Percentiles rank a stretch among this genome's conserved stretches.
Conservation (phyloP, 2,329 filamentous ascomycete species). For the Bertia moriformis region DNA sequence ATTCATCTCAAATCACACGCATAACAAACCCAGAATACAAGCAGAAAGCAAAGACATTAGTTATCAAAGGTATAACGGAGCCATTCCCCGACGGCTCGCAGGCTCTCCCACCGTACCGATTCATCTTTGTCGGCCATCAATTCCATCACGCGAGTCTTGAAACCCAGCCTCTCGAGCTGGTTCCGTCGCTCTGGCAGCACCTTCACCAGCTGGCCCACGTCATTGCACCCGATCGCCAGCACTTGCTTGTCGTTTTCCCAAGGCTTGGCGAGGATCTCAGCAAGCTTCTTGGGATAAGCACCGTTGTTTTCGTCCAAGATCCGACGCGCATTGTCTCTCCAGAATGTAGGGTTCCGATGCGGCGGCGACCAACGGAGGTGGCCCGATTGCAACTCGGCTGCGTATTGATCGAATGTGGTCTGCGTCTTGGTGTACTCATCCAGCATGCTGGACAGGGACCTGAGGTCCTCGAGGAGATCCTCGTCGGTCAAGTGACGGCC, state of each 20-base stretch:
- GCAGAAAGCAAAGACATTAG: no score
- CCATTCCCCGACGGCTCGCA: slow-evolving; percentile 63
- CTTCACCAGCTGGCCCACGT: slow-evolving; percentile 57
- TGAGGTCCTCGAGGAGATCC: slow-evolving; percentile 21
- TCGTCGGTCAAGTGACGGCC: slow-evolving; percentile 10
- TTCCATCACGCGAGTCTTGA: slow-evolving; percentile 59
- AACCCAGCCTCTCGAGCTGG: slow-evolving; percentile 49
- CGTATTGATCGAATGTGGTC: slow-evolving; percentile 24
- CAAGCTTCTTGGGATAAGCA: slow-evolving; percentile 49
- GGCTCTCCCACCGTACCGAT: slow-evolving; percentile 57
- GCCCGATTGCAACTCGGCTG: slow-evolving; percentile 52
- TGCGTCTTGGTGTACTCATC: slow-evolving; percentile 56
- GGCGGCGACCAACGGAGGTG: slow-evolving; percentile 66
- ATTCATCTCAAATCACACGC: no score
- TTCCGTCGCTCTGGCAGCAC: slow-evolving; percentile 54
- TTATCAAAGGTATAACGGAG: slow-evolving; percentile 53
- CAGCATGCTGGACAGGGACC: slow-evolving; percentile 31
- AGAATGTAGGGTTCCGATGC: slow-evolving; percentile 56
- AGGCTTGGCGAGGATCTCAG: slow-evolving; percentile 49
- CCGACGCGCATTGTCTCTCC: slow-evolving; percentile 56
- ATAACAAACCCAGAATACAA: no score
- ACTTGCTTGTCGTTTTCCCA: slow-evolving; percentile 63
- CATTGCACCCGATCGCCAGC: slow-evolving; percentile 59
- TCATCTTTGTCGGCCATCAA: slow-evolving; percentile 60
- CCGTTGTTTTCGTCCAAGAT: slow-evolving; percentile 56